These are phyloP conservation scores for Seiridium cupressi DNA, from an alignment of 2,329 filamentous ascomycete genomes.

Conservation along the genomic window DNA sequence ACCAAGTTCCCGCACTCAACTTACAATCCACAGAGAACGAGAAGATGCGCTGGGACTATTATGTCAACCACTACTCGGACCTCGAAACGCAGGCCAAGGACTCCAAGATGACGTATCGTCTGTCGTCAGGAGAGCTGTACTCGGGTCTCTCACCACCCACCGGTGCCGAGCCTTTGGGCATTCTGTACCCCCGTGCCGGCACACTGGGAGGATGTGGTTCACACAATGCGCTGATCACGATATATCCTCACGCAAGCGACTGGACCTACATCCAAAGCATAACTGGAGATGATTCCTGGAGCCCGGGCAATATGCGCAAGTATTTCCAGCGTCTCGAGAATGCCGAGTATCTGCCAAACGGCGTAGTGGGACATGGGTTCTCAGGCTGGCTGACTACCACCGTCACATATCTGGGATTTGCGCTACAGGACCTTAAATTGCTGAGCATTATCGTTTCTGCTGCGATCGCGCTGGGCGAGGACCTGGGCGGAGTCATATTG, in stretches of 20 bases:
- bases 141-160: conserved; percentile 22
- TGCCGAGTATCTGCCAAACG: conserved; percentile 35
- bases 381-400: conserved; percentile 42
- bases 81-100: conserved; percentile 46
- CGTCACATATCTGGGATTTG: conserved; percentile 40
- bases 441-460: conserved; percentile 6
- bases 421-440: conserved; percentile 42
- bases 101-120: conserved; percentile 44
- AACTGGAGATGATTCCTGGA: conserved; percentile 43
- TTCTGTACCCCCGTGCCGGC: conserved; percentile 35
- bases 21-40: conserved; percentile 19
- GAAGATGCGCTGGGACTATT: conserved; percentile 53
- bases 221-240: conserved; percentile 30
- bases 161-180: conserved; percentile 20
- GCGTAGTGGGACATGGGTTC: conserved; percentile 43
- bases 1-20: conserved; percentile 24
- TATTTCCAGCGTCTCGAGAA: conserved; percentile 41
- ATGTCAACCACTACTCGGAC: conserved; percentile 58
- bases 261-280: conserved; percentile 37
- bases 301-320: conserved; percentile 34
- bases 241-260: conserved; percentile 38
- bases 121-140: conserved; percentile 32
- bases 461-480: not conserved
- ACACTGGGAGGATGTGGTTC: conserved; percentile 33
- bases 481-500: not conserved